These are phyloP conservation scores for Cryptococcus floricola DNA, from an alignment of 1,284 basidiomycete species.

Conservation along the genomic window DNA sequence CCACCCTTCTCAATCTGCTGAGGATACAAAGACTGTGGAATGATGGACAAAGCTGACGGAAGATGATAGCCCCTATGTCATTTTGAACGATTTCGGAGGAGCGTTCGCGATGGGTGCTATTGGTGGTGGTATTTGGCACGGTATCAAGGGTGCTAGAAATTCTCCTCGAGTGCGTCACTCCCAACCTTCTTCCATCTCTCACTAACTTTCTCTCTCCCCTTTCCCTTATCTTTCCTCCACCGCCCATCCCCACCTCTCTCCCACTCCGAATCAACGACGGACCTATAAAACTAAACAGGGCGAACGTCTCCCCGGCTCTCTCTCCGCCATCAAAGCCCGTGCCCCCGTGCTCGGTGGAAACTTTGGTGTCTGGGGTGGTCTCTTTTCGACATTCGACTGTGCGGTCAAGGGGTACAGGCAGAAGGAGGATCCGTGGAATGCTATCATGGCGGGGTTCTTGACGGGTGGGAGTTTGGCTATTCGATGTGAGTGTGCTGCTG, in stretches of 20 bases:
- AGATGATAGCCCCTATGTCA: slow-evolving; percentile 84
- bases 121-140: slow-evolving; percentile 89
- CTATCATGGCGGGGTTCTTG: slow-evolving; percentile 96
- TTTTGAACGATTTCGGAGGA: slow-evolving; percentile 97
- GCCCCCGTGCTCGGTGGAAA: slow-evolving; percentile 97
- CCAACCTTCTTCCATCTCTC: neutral
- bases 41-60: neutral
- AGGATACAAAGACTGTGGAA: neutral
- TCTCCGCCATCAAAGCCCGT: slow-evolving; percentile 95
- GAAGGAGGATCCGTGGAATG: slow-evolving; percentile 99
- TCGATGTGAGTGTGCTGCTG: slow-evolving; percentile 64
- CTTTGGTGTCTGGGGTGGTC: slow-evolving; percentile 96
- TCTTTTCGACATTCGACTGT: slow-evolving; percentile 97
- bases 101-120: slow-evolving; percentile 60
- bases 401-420: slow-evolving; percentile 95
- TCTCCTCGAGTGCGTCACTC: slow-evolving; percentile 72
- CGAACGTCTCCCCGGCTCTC: slow-evolving; percentile 85
- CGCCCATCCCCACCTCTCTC: neutral
- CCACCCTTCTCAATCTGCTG: neutral
- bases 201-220: neutral
- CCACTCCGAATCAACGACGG: neutral
- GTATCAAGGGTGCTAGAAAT: slow-evolving; percentile 96
- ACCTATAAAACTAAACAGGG: slow-evolving; percentile 54
- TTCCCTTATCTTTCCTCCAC: neutral
- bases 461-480: slow-evolving; percentile 94